phyloP scores from a whole-genome alignment of 2,329 filamentous ascomycete species.

The Colletotrichum endophyticum region DNA sequence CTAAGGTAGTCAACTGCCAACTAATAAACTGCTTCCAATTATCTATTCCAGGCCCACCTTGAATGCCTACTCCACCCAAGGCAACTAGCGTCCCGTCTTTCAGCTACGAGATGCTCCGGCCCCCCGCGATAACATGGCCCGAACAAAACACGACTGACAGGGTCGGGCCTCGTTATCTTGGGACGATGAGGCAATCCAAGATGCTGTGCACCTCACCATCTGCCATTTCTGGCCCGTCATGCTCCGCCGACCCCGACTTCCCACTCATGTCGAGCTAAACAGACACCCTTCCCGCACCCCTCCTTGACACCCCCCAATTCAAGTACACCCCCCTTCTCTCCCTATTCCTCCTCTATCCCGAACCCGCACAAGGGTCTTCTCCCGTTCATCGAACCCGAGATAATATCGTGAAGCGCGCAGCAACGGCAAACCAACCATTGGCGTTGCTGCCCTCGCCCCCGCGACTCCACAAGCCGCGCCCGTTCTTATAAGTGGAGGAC shows the following conservation, averaged over 20 bases:
- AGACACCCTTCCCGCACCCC: not conserved
- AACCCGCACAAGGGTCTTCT: slow-evolving; percentile 11
- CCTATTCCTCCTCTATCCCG: slow-evolving; percentile 11
- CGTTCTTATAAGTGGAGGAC: slow-evolving; percentile 19
- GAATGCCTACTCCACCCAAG: not conserved
- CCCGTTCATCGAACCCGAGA: slow-evolving; percentile 14
- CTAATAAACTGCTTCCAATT: not conserved
- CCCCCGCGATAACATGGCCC: not conserved
- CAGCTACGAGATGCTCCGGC: not conserved
- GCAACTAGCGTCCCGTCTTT: not conserved
- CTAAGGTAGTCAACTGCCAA: not conserved
- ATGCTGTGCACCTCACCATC: not conserved
- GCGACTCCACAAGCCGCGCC: slow-evolving; percentile 19
- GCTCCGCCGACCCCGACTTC: not conserved
- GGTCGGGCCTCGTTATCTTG: slow-evolving; percentile 13
- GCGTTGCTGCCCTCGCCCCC: slow-evolving; percentile 2
- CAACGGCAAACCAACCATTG: not conserved
- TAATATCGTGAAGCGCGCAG: slow-evolving; percentile 20
- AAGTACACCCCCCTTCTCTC: not conserved
- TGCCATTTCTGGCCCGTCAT: not conserved
- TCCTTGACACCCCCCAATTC: not conserved
- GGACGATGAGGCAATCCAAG: slow-evolving; percentile 17
- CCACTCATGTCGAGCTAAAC: not conserved
- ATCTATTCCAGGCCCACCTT: not conserved
- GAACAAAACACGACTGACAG: not conserved